Percentiles rank a stretch among this genome's conserved stretches.
Evolutionary conservation across 2,329 filamentous ascomycete species (phyloP).

Genomic region (Cladophialophora exuberans): DNA sequence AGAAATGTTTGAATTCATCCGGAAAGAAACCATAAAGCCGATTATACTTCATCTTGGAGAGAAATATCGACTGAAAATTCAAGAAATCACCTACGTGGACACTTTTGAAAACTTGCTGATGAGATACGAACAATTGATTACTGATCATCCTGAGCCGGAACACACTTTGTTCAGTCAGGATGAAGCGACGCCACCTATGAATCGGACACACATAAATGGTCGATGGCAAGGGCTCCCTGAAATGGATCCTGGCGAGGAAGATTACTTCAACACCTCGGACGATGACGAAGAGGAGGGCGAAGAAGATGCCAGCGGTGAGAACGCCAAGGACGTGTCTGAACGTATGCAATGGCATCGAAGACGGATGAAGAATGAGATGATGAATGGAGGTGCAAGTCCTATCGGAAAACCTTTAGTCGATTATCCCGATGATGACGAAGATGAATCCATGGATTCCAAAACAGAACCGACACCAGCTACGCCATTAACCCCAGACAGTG

Average conservation of each 20-base stretch:
- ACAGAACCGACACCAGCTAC: slow-evolving; percentile 24
- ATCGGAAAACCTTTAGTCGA: slow-evolving; percentile 78
- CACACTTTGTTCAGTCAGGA: slow-evolving; percentile 70
- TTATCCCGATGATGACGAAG: slow-evolving; percentile 87
- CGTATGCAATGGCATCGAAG: slow-evolving; percentile 30
- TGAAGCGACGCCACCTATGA: slow-evolving; percentile 56
- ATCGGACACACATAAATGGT: slow-evolving; percentile 56
- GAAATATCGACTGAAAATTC: slow-evolving; percentile 77
- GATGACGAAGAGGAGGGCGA: slow-evolving; percentile 73
- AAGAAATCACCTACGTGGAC: slow-evolving; percentile 77
- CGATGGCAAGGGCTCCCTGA: slow-evolving; percentile 76
- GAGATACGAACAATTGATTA: slow-evolving; percentile 78
- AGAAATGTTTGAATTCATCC: slow-evolving; percentile 91
- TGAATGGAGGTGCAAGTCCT: slow-evolving; percentile 65
- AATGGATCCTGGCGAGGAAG: slow-evolving; percentile 82
- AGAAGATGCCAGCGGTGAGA: slow-evolving; percentile 29
- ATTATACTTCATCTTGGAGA: slow-evolving; percentile 83
- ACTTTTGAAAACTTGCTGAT: slow-evolving; percentile 78
- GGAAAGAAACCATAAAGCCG: slow-evolving; percentile 77
- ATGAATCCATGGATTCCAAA: slow-evolving; percentile 62
- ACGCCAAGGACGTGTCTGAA: slow-evolving; percentile 23
- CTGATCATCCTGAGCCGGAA: slow-evolving; percentile 64
- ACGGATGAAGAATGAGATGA: slow-evolving; percentile 31
- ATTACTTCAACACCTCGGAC: slow-evolving; percentile 90
- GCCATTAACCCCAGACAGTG: slow-evolving; percentile 36